Conservation (phyloP, 2,329 filamentous ascomycete species). For the Plenodomus biglobosus region DNA sequence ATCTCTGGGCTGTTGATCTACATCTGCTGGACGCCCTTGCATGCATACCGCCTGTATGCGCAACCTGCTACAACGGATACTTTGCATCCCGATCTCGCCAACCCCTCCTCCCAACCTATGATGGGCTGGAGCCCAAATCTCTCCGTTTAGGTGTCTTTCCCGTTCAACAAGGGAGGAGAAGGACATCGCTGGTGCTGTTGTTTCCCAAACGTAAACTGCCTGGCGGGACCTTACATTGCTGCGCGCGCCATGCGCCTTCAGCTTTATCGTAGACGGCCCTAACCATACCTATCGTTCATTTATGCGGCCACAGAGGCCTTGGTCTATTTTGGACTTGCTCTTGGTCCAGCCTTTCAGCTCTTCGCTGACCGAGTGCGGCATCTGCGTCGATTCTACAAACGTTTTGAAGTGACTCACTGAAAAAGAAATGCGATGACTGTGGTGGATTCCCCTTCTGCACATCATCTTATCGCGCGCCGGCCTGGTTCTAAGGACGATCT, state of each 20-base stretch:
- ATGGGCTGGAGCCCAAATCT: constrained; percentile 14
- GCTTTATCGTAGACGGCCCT: constrained; percentile 7
- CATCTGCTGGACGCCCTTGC: constrained; percentile 16
- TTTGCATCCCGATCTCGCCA: constrained; percentile 11
- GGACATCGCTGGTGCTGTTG: constrained; percentile 17
- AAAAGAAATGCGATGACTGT: constrained; percentile 34
- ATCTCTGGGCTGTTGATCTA: constrained; percentile 14
- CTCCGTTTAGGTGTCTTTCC: constrained; percentile 9
- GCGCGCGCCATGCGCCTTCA: constrained; percentile 16
- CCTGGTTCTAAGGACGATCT: constrained; percentile 32
- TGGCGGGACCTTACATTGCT: constrained; percentile 21
- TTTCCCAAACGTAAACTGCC: constrained; percentile 9
- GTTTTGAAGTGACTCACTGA: constrained; percentile 13
- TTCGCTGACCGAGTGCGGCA: neutral
- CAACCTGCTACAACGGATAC: constrained; percentile 22
- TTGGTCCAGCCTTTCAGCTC: constrained; percentile 2
- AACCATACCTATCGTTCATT: constrained; percentile 11
- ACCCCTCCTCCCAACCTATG: constrained; percentile 15
- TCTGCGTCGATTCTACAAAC: neutral
- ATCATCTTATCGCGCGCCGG: constrained; percentile 28
- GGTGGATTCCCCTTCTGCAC: constrained; percentile 15
- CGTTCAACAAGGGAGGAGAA: constrained; percentile 20
- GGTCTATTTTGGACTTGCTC: constrained; percentile 6
- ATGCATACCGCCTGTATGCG: constrained; percentile 13
- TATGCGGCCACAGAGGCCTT: constrained; percentile 2